Conservation (phyloP, 2,329 filamentous ascomycete genomes). For the Akanthomyces lecanii region DNA sequence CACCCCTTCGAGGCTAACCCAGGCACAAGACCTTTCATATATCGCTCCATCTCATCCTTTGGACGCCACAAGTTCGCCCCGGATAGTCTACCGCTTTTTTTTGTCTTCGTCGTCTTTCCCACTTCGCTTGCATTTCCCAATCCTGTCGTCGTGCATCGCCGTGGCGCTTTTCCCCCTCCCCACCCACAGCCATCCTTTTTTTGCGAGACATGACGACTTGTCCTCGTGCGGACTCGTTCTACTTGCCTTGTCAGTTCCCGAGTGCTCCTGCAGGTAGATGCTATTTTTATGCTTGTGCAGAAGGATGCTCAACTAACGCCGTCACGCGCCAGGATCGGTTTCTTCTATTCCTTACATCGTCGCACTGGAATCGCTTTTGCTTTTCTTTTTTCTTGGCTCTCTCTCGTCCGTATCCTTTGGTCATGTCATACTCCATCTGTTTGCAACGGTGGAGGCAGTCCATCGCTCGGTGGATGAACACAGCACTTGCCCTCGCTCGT, state of each 20-base stretch:
- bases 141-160: background rate
- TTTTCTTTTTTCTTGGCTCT: background rate
- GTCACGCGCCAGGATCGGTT: background rate
- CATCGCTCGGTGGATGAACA: too few relatives aligned
- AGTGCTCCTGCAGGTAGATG: background rate
- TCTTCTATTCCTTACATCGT: background rate
- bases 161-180: background rate
- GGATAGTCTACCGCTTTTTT: background rate
- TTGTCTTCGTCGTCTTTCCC: background rate
- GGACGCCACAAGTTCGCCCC: background rate
- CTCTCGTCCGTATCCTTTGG: background rate
- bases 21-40: constrained; percentile 1
- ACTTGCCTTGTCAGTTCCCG: background rate
- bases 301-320: background rate
- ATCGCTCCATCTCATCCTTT: background rate
- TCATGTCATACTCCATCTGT: background rate
- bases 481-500: background rate
- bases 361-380: background rate
- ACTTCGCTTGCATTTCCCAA: background rate
- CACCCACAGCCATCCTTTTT: background rate
- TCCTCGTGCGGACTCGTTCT: background rate
- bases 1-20: background rate
- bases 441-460: background rate
- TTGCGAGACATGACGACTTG: background rate
- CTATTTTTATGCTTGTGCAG: background rate